Evolutionary conservation across 208 protist genomes (phyloP).

Genomic region (Novymonas esmeraldas): DNA sequence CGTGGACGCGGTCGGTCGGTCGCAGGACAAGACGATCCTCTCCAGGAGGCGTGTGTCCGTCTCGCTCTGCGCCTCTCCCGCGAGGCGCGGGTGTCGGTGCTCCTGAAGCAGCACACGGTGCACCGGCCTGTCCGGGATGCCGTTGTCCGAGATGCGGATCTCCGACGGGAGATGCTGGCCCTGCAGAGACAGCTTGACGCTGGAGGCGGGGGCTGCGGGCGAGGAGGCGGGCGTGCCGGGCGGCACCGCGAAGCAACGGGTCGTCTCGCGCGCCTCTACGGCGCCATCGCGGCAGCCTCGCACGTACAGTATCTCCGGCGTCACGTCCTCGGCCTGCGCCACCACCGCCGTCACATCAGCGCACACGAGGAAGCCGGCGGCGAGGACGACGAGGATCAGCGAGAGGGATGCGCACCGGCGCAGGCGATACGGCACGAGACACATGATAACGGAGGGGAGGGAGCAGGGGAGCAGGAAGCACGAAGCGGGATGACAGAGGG

Average conservation of each 20-base stretch:
- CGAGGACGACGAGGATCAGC: neutral
- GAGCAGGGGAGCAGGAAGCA: neutral
- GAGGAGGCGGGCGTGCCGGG: neutral
- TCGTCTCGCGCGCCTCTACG: conserved; percentile 37
- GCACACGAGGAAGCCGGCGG: neutral
- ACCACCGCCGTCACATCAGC: neutral
- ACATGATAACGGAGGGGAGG: neutral
- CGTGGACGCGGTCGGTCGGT: conserved; percentile 30
- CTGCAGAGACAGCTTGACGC: conserved; percentile 44
- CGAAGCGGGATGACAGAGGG: neutral
- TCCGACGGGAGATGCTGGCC: conserved; percentile 54
- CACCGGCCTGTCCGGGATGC: neutral
- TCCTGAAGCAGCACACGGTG: conserved; percentile 30
- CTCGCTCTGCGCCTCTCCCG: conserved; percentile 11
- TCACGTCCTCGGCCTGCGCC: neutral
- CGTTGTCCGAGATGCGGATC: conserved; percentile 3
- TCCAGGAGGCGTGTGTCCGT: neutral
- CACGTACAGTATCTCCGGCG: conserved; percentile 51
- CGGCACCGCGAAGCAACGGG: conserved; percentile 50
- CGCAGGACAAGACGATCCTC: conserved; percentile 35
- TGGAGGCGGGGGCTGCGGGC: neutral
- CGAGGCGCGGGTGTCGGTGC: conserved; percentile 22
- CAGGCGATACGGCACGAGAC: neutral
- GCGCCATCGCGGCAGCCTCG: conserved; percentile 52
- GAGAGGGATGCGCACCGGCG: neutral